Evolutionary conservation across 225 moss, liverwort and hornwort species (phyloP), one percentile per base, ranked within the genome.

Genomic region (Pleurozium schreberi): DNA sequence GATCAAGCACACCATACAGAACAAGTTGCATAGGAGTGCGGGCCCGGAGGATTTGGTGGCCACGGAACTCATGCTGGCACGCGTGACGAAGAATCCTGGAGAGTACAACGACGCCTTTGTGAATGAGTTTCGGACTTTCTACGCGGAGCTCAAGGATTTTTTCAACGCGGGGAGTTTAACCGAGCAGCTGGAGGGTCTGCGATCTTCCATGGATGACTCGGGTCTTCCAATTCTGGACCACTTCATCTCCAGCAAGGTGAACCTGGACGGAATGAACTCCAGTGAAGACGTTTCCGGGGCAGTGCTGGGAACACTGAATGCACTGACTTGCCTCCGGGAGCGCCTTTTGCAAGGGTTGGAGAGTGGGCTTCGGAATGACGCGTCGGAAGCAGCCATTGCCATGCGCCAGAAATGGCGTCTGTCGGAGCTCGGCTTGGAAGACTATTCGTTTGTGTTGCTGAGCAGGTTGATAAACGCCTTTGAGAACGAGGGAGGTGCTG

Each of bases 381-480:
- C 98, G 65, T 87, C 97, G 31, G 98, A 98, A 81, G 93, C 91
- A 58, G 92, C 98, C 28, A 96, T 98, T 80, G 98, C 98, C 80
- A 97, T 96, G 97, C 96, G 98, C 67, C 98, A 98, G 81, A 97
- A 97, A 94, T 98, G 97, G 97, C 97, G 98, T 73, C 91, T 98
- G 25, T 98, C 95, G 67, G 98, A 98, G 90, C 93, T 98, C 55
- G 98, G 97, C 81, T 92, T 98, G 79, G 98, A 98, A 90, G 97
- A 98, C 87, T 98, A 96, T 43, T 93, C 98, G 33, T 98, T 98
- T 81, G 98, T 98, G 75, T 89, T 98, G 81, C 89, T 98, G n/a
- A 98, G 98, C 95, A 97, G 98, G 96, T 92, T 92, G 86, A 95
- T 97, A 34, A 98, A 97, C 84, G 89, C 95, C 42, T 89, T 98